Evolutionary conservation across 163 green algal genomes (phyloP).

Genomic region (Scenedesmus sp.): DNA sequence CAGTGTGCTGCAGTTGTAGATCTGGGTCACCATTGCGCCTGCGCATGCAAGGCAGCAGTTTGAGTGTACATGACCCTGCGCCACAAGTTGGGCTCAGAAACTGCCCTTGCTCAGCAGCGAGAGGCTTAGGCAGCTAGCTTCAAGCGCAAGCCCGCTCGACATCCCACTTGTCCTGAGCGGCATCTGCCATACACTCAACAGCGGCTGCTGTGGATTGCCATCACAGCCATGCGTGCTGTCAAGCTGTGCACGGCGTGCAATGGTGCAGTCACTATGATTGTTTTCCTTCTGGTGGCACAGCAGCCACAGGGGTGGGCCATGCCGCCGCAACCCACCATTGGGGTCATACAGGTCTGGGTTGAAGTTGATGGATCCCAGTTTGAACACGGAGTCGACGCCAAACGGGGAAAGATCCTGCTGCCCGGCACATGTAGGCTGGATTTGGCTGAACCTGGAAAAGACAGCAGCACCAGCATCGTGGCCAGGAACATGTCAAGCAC

Average conservation of each 20-base stretch:
- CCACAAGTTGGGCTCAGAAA: too few relatives aligned
- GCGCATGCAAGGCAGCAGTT: background rate
- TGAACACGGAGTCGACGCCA: slow-evolving; percentile 88
- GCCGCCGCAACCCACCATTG: background rate
- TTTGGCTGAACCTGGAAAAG: slow-evolving; percentile 48
- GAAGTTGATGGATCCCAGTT: slow-evolving; percentile 73
- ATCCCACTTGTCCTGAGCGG: background rate
- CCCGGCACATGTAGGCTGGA: slow-evolving; percentile 32
- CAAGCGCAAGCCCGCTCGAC: background rate
- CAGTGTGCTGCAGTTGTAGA: slow-evolving; percentile 77
- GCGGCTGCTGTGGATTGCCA: too few relatives aligned
- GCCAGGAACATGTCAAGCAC: background rate
- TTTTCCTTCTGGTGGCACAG: background rate
- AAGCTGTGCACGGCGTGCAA: too few relatives aligned
- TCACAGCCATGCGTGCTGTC: too few relatives aligned
- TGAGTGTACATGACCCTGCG: background rate
- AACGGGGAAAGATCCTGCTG: slow-evolving; percentile 59
- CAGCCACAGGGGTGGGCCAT: background rate
- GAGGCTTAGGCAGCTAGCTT: too few relatives aligned
- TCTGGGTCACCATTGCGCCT: slow-evolving; percentile 40
- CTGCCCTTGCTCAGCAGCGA: background rate
- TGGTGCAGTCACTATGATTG: background rate
- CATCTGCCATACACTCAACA: background rate
- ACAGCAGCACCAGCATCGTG: background rate
- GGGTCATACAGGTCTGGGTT: slow-evolving; percentile 76